Conservation (phyloP, 2,329 filamentous ascomycete species). For the Apiospora malaysiana region DNA sequence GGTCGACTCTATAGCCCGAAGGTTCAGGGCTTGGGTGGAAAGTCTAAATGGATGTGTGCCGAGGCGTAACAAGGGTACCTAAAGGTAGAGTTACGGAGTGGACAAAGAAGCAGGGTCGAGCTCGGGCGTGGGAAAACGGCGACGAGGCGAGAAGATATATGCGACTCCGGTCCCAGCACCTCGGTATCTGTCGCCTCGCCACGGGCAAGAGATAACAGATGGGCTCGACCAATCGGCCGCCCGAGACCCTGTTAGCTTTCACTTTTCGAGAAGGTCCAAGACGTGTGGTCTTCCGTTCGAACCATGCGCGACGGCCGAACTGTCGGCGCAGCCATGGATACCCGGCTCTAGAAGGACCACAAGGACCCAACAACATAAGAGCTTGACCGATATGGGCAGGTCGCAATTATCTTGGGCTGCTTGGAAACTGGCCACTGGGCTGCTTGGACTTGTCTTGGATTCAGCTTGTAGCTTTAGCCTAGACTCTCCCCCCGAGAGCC, state of each 20-base stretch:
- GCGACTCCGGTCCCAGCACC: not conserved
- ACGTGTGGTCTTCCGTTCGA: conserved; percentile 8
- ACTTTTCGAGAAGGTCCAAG: conserved; percentile 20
- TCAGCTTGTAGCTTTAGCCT: conserved; percentile 1
- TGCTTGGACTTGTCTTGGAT: not conserved
- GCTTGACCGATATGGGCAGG: conserved; percentile 16
- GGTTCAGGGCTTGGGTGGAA: not conserved
- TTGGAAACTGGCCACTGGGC: conserved; percentile 2
- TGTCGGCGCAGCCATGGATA: not conserved
- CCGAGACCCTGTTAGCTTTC: not conserved
- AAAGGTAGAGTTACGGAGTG: not conserved
- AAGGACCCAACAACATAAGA: not conserved
- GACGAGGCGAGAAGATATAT: conserved; percentile 1
- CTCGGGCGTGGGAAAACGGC: not conserved
- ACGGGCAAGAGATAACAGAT: not conserved
- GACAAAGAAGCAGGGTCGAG: not conserved
- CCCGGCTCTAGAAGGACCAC: conserved; percentile 4
- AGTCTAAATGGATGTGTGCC: conserved; percentile 2
- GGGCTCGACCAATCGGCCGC: not conserved
- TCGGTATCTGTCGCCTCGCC: not conserved
- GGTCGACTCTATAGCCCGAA: not conserved
- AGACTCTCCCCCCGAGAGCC: not conserved
- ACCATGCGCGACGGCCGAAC: not conserved
- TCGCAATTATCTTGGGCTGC: conserved; percentile 4
- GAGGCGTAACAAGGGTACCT: not conserved